Evolutionary conservation across 768 basidiomycete genomes (phyloP), one percentile per base, ranked within the genome.

Genomic region (Leccinum disarticulatum): DNA sequence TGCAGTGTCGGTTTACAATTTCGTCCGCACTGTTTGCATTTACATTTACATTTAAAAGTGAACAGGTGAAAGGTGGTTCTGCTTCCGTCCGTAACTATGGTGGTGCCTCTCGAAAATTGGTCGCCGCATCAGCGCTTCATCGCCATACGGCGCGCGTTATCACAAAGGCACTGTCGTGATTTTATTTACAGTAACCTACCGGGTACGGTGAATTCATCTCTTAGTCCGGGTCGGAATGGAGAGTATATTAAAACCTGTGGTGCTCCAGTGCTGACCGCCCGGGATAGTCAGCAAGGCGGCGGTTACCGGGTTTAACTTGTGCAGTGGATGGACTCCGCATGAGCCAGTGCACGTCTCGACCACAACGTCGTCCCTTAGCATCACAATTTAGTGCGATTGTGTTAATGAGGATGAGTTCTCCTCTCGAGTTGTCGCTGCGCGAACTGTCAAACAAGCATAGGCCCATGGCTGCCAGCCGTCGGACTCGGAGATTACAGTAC

Each of bases 21-120:
- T 48, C 41, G 56, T 53, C 64, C 61, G 61, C 57, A 38, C 59
- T 63, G 53, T 57, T 61, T 46, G 56, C 59, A 33, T 55, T 48
- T 53, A 4, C 4, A 13, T 33, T 33, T 4, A 4, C 11, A 13
- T 33, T 33, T 4, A 35, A 63, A 25, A 33, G n/a, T 36, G n/a
- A 46, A 13, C 17, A n/a, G 4, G 46, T 43, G 10, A 27, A 4
- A 28, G 25, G 38, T 51, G 10, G 1, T 2, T 27, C 28, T 10
- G 6, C 22, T 28, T 9, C 36, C 28, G 19, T 19, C 19, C 52
- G 27, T 27, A n/a, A 57, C 57, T 33, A 33, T 1, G 14, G 54
- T 35, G 17, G 56, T 56, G 54, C 35, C 27, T 17, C 27, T 38
- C 19, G 35, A 30, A 25, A 25, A 17, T 28, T 13, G 43, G 31